A percentile compares a stretch with the other conserved stretches of the same genome.
Conservation (phyloP, 1,284 basidiomycete genomes). For the Cystobasidium slooffiae region DNA sequence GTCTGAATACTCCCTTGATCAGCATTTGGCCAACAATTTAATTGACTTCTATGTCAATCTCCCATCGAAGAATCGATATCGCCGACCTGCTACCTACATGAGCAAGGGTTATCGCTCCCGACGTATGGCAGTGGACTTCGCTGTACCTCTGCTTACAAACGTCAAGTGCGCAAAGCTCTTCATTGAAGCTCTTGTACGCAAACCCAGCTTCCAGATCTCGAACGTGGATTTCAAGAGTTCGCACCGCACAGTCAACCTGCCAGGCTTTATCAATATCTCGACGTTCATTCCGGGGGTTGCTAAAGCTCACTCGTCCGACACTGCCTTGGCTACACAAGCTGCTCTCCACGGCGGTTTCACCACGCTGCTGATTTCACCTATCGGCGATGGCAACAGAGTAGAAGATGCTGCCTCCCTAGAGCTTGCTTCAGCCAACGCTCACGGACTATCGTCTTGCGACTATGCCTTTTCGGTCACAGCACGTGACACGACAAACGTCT, state of each 20-base stretch:
- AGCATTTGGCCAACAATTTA: slow-evolving; percentile 91
- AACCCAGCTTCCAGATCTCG: slow-evolving; percentile 81
- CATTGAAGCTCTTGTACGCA: slow-evolving; percentile 90
- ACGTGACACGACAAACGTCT: slow-evolving; percentile 68
- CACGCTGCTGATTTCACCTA: slow-evolving; percentile 75
- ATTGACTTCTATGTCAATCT: slow-evolving; percentile 99
- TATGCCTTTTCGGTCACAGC: slow-evolving; percentile 77
- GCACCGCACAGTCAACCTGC: slow-evolving; percentile 86
- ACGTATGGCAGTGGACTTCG: slow-evolving; percentile 99
- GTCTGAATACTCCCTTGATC: slow-evolving; percentile 91
- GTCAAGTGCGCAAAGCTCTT: slow-evolving; percentile 98
- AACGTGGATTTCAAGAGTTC: slow-evolving; percentile 94
- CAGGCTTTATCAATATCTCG: slow-evolving; percentile 86
- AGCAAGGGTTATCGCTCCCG: slow-evolving; percentile 97
- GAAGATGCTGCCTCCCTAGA: slow-evolving; percentile 73
- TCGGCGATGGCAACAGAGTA: slow-evolving; percentile 68
- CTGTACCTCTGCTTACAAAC: slow-evolving; percentile 95
- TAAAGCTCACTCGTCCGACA: slow-evolving; percentile 67
- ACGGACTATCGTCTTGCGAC: slow-evolving; percentile 73
- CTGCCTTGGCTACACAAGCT: slow-evolving; percentile 73
- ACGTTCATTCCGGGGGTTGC: slow-evolving; percentile 82
- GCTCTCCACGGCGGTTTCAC: slow-evolving; percentile 87
- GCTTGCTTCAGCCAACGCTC: slow-evolving; percentile 68
- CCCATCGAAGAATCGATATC: slow-evolving; percentile 97
- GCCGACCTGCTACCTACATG: slow-evolving; percentile 93